These are phyloP conservation scores for Withania somnifera DNA, from an alignment of 305 asterid species.

Conservation along the genomic window DNA sequence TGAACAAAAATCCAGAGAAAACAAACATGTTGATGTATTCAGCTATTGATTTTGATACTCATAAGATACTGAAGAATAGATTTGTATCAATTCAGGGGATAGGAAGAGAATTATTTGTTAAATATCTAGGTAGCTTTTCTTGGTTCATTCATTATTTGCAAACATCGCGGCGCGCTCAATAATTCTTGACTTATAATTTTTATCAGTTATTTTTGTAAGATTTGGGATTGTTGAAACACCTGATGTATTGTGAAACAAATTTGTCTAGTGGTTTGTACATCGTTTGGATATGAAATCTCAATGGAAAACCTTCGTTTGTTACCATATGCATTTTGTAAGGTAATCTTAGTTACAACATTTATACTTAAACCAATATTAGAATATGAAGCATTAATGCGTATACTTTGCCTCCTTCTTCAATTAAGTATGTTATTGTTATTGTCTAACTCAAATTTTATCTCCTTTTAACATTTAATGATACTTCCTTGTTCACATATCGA, in stretches of 20 bases:
- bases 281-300: background rate
- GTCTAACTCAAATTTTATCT: too few species aligned
- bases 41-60: slow-evolving; percentile 14
- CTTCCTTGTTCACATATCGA: too few species aligned
- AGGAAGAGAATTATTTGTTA: slow-evolving; percentile 42
- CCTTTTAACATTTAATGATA: too few species aligned
- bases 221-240: background rate
- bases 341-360: background rate
- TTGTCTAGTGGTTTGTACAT: background rate
- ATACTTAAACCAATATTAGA: background rate
- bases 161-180: background rate
- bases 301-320: background rate
- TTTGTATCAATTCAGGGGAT: slow-evolving; percentile 38
- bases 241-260: background rate
- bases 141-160: slow-evolving; percentile 24
- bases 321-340: background rate
- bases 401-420: too few species aligned
- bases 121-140: slow-evolving; percentile 25
- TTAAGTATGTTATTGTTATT: too few species aligned
- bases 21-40: background rate
- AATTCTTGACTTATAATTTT: slow-evolving; percentile 21
- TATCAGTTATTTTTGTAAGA: background rate
- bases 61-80: slow-evolving; percentile 17
- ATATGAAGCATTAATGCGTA: background rate
- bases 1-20: slow-evolving; percentile 11